Evolutionary conservation across 371 early-diverging fungal species (phyloP), one percentile per base, ranked within the genome.

Genomic region (Mortierella sp.): DNA sequence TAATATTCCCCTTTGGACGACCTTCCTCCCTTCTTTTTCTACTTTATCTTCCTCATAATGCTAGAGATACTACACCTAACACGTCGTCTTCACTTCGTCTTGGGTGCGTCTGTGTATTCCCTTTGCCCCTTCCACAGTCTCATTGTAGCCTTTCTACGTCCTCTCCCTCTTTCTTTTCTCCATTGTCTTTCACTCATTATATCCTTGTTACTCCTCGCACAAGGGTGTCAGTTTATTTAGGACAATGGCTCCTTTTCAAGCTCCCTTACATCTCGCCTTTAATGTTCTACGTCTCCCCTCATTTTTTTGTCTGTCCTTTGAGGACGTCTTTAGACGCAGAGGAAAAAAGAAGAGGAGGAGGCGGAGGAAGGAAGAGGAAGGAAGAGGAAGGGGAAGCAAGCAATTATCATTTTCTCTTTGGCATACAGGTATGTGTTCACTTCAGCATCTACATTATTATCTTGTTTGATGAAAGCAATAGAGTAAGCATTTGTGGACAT

Each of bases 261-360:
- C 72, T 72, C 72, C 72, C 72, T 72, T 44, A 47, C 48, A 68
- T 68, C 42, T 21, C 42, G 44, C 44, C 68, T 68, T 42, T 68
- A 38, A 68, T 31, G 31, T 72, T 72, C 47, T 44, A 44, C 28
- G 47, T 45, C 48, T 45, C 48, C 48, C 72, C 19, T 48, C 72
- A 19, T 45, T 72, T 71, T 71, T 72, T 26, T 47, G 19, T 31
- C 19, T 48, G 48, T 19, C 72, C 71, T 44, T 70, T 70, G 44
- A 70, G 47, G 19, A 34, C 24, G 68, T 68, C 68, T 24, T 42
- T 68, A 21, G 68, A 38, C 44, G 42, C 24, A 24, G 68, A 68
- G 68, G 21, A 38, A 42, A 38, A 68, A 34, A 21, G 26, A 57
- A 26, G 57, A 57, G 9, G 57, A 68, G 24, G 10, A 34, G 6